Conservation (phyloP, 2,329 filamentous ascomycete genomes). For the Cercospora citrullina region DNA sequence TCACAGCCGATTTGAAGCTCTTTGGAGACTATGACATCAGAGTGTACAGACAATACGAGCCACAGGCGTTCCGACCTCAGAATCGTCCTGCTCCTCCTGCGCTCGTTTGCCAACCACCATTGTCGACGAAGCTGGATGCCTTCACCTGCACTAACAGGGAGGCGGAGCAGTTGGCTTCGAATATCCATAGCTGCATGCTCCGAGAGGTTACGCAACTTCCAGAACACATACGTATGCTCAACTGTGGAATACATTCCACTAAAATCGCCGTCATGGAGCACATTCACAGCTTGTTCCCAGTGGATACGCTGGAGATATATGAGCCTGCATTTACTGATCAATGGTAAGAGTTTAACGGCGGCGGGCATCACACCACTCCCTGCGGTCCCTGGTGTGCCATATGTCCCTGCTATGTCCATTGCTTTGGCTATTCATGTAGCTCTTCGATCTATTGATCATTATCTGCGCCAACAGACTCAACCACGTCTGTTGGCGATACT, state of each 20-base stretch:
- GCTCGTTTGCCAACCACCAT: neutral
- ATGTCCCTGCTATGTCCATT: neutral
- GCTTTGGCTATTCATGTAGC: neutral
- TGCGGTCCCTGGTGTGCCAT: neutral
- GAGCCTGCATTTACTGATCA: neutral
- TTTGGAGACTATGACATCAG: neutral
- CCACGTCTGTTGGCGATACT: neutral
- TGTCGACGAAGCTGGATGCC: neutral
- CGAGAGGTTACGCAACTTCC: neutral
- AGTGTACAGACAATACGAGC: neutral
- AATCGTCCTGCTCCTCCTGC: neutral
- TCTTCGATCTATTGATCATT: neutral
- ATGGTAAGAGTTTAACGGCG: too few relatives aligned
- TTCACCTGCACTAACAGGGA: neutral
- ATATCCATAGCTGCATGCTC: neutral
- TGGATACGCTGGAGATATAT: neutral
- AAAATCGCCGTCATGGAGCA: neutral
- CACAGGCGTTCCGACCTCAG: neutral
- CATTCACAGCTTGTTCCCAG: neutral
- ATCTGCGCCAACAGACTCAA: neutral
- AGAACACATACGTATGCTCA: neutral
- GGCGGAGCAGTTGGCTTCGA: neutral
- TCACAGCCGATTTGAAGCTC: neutral
- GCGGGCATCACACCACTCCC: neutral
- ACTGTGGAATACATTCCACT: neutral